Evolutionary conservation across 495 filamentous ascomycete genomes (phyloP), one percentile per base, ranked within the genome.

Genomic region (Penicillium psychrofluorescens): DNA sequence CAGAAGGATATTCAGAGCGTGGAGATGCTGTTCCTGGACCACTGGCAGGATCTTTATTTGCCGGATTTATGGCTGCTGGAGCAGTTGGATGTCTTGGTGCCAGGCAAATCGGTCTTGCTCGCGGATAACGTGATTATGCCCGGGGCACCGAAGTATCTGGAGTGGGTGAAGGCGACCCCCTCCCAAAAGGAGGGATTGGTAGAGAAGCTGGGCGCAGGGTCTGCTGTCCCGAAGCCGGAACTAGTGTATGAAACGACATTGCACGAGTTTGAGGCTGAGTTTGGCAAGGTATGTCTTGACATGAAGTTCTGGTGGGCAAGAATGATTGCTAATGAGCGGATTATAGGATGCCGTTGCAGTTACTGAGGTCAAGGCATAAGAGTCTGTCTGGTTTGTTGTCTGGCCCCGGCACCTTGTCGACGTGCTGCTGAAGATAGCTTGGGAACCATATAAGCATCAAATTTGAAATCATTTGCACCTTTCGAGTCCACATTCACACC

Each of bases 111-210:
- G 0, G 66, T 85, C 7, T 40, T 83, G 10, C 71, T 73, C 2
- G 84, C 82, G 0, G 83, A 86, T 55, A 86, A 88, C 58, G 74
- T 85, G 9, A 71, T 85, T 35, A 70, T 73, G 43, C 83, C 82
- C 5, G 81, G 82, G 4, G 83, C 83, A 42, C 82, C 81, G 2
- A 65, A 69, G 7, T 88, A 85, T 56, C 50, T 79, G 16, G 35
- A 50, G 13, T 56, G 31, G n/a, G 40, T 41, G 13, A 34, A 51
- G 36, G 44, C 48, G 1, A 43, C 33, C 10, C 38, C 44, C 6
- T 12, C 13, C 12, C 27, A 45, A 9, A 44, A 51, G 27, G 45
- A 34, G 5, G 37, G 28, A 33, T 29, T 55, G 31, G 15, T 52
- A 0, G 35, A 38, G 11, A 44, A 32, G 5, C 2, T 22, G 31